A percentile compares a stretch with the other conserved stretches of the same genome.
Evolutionary conservation across 2,329 filamentous ascomycete genomes (phyloP).

Genomic region (Grosmannia serpens): DNA sequence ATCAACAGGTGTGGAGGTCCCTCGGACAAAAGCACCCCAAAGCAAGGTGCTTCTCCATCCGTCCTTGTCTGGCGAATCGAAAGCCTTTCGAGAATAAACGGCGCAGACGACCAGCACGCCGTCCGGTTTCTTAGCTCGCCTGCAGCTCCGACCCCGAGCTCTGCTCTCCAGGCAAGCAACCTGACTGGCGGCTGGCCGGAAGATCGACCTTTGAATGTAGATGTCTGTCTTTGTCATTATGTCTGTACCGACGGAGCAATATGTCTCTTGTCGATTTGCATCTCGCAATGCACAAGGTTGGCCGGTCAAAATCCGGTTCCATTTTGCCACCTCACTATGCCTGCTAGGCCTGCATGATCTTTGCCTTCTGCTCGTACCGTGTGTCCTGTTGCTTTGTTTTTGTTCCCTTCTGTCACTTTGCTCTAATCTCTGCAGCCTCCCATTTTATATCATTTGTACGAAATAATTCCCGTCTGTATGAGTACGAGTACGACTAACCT

Average conservation of each 20-base stretch:
- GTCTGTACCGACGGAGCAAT: neutral
- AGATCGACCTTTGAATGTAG: neutral
- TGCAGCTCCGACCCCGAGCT: neutral
- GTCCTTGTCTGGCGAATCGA: neutral
- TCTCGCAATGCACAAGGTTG: constrained; percentile 21
- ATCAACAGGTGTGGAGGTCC: neutral
- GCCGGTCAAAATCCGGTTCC: constrained; percentile 17
- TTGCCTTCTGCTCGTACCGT: constrained; percentile 4
- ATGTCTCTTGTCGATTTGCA: constrained; percentile 11
- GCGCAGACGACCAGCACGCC: neutral
- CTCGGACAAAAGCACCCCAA: neutral
- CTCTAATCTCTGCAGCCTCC: neutral
- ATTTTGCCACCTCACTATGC: constrained; percentile 34
- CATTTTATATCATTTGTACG: too few relatives aligned
- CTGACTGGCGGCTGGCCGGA: neutral
- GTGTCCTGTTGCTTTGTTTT: constrained; percentile 2
- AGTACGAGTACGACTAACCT: neutral
- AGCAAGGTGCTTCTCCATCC: neutral
- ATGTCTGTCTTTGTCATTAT: neutral
- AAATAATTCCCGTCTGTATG: too few relatives aligned
- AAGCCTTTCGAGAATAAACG: constrained; percentile 1
- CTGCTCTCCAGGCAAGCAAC: neutral
- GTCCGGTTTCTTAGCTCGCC: neutral
- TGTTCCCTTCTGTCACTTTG: neutral
- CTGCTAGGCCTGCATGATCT: constrained; percentile 25